Evolutionary conservation across 1,284 basidiomycete species (phyloP), one percentile per base, ranked within the genome.

Genomic region (Meira miltonrushii): DNA sequence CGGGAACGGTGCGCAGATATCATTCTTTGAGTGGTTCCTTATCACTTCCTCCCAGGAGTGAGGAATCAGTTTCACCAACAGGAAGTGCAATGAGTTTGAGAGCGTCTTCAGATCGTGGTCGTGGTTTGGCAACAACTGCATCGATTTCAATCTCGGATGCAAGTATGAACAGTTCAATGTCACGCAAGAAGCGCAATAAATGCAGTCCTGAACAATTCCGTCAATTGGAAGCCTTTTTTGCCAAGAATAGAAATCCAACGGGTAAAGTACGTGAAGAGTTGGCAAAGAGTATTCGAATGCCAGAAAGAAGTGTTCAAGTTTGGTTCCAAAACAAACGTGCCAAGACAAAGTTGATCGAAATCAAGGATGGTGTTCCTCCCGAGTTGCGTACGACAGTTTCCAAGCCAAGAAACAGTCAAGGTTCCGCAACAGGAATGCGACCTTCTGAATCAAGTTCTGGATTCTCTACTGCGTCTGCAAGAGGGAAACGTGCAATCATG

Each of bases 271-370:
- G 71, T 0, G 54, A 58, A n/a, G 67, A 73, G 58, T 64, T 73
- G 0, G 64, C 63, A 11, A 48, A 65, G 8, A 60, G 55, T 12
- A 60, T 73, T 25, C 58, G 60, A 23, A 69, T 71, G 68, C 67
- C 69, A 1, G 71, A 73, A 41, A 61, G 70, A 33, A 72, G 70
- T 33, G 68, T 72, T 4, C 70, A 71, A 37, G 62, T 72, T 21
- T 70, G 70, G 70, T 72, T 72, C 55, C 70, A 72, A 60, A 51
- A 28, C 7, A 57, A 51, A 33, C 49, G 50, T 33, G 55, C 28
- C 4, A 39, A 57, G 37, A 53, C 23, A 19, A 53, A 54, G 21
- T 19, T 11, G 8, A 55, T 15, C 25, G 54, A 49, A 33, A 28
- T 51, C 19, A 51, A 56, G 12, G 13, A 49, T 5, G 54, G 54